Evolutionary conservation across 768 basidiomycete species (phyloP).

Genomic region (Tulasnella sp.): DNA sequence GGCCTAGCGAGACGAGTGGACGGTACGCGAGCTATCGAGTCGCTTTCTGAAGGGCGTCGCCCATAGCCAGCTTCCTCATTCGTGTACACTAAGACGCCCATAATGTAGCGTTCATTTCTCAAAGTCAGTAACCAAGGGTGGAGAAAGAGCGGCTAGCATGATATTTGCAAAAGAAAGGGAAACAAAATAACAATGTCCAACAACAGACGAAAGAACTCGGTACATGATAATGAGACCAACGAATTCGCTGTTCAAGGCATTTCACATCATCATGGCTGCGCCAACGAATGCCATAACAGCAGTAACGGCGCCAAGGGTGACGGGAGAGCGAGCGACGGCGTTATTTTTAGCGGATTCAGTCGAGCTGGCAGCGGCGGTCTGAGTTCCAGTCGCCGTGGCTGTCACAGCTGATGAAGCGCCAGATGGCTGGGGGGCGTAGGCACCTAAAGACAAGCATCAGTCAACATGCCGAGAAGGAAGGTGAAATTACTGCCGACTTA

Average conservation of each 20-base stretch:
- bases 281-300: conserved; percentile 14
- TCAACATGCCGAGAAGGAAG: neutral
- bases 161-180: neutral
- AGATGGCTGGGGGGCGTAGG: conserved; percentile 26
- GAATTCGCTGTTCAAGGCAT: neutral
- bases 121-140: neutral
- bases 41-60: conserved; percentile 45
- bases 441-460: neutral
- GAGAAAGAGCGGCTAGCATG: conserved; percentile 2
- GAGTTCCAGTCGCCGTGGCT: conserved; percentile 1
- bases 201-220: conserved; percentile 11
- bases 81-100: neutral
- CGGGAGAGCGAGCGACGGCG: conserved; percentile 1
- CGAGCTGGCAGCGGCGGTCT: conserved; percentile 4
- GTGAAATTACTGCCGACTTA: neutral
- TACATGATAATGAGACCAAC: neutral
- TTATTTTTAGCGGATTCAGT: neutral
- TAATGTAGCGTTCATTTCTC: neutral
- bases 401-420: conserved; percentile 20
- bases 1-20: conserved; percentile 95
- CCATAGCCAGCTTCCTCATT: neutral
- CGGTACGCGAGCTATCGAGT: conserved; percentile 90
- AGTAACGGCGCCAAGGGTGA: neutral
- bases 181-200: conserved; percentile 10
- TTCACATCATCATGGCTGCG: conserved; percentile 20